Evolutionary conservation across 2,329 filamentous ascomycete genomes (phyloP).

Genomic region (Penicillium corylophilum): DNA sequence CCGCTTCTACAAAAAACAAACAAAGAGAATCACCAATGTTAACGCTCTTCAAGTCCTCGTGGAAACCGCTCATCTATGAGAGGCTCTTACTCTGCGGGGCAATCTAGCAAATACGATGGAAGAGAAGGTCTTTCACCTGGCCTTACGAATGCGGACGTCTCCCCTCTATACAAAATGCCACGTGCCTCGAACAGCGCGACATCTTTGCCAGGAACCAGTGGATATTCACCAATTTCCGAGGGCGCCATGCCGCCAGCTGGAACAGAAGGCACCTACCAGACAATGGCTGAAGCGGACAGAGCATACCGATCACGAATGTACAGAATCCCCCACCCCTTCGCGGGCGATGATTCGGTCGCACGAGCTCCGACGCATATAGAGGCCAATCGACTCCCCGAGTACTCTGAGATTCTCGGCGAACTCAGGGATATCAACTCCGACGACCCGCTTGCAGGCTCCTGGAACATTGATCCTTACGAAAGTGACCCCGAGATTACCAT

Average conservation of each 20-base stretch:
- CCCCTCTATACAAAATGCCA: constrained; percentile 29
- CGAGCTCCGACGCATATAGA: constrained; percentile 13
- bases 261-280: constrained; percentile 26
- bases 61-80: constrained; percentile 32
- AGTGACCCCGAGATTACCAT: constrained; percentile 50
- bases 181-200: constrained; percentile 33
- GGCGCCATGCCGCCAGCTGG: constrained; percentile 28
- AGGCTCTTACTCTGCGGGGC: constrained; percentile 20
- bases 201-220: constrained; percentile 31
- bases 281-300: constrained; percentile 26
- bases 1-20: background rate
- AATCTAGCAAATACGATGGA: constrained; percentile 21
- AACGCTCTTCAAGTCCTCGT: constrained; percentile 29
- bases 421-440: constrained; percentile 29
- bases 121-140: constrained; percentile 21
- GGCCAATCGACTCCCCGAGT: constrained; percentile 21
- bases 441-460: constrained; percentile 38
- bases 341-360: constrained; percentile 15
- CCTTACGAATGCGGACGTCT: constrained; percentile 21
- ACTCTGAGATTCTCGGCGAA: constrained; percentile 33
- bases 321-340: constrained; percentile 15
- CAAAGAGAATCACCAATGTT: no score
- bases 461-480: constrained; percentile 56
- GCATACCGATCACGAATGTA: constrained; percentile 23
- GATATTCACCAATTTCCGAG: constrained; percentile 34